Conservation (phyloP, 176 grass and related monocot genomes). For the Ensete ventricosum region DNA sequence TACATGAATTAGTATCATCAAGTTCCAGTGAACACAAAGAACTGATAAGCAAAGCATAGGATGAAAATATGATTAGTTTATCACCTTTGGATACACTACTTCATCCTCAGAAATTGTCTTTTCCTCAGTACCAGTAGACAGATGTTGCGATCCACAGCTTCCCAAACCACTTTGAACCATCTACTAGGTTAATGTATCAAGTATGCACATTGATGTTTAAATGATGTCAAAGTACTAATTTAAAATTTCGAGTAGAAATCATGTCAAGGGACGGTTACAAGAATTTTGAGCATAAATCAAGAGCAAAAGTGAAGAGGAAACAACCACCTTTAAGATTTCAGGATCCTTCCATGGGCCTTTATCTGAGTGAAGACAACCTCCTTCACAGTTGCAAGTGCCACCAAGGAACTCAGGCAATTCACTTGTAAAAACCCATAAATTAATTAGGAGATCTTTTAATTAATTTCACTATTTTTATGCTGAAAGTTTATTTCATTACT, state of each 20-base stretch:
- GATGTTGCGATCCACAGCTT: slow-evolving; percentile 48
- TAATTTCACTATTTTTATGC: neutral
- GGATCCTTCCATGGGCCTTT: slow-evolving; percentile 97
- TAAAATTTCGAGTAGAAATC: neutral
- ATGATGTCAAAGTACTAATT: neutral
- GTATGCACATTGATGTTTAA: neutral
- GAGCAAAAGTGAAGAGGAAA: neutral
- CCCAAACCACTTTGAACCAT: slow-evolving; percentile 83
- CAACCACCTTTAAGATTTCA: slow-evolving; percentile 67
- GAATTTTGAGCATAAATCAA: neutral
- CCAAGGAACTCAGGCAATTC: slow-evolving; percentile 90
- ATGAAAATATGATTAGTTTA: neutral
- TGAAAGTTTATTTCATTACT: neutral
- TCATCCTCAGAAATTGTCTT: slow-evolving; percentile 79
- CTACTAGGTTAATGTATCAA: slow-evolving; percentile 28
- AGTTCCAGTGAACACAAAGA: neutral
- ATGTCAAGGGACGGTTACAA: neutral
- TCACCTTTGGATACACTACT: slow-evolving; percentile 43
- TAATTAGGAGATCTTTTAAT: neutral
- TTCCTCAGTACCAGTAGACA: slow-evolving; percentile 41
- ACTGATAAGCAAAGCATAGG: neutral
- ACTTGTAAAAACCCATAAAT: slow-evolving; percentile 22
- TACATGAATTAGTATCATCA: neutral
- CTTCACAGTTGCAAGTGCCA: slow-evolving; percentile 87
- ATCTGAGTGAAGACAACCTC: slow-evolving; percentile 79